A percentile compares a stretch with the other conserved stretches of the same genome.
phyloP scores from a whole-genome alignment of 139 green algal genomes.

The Picochlorum sp. region DNA sequence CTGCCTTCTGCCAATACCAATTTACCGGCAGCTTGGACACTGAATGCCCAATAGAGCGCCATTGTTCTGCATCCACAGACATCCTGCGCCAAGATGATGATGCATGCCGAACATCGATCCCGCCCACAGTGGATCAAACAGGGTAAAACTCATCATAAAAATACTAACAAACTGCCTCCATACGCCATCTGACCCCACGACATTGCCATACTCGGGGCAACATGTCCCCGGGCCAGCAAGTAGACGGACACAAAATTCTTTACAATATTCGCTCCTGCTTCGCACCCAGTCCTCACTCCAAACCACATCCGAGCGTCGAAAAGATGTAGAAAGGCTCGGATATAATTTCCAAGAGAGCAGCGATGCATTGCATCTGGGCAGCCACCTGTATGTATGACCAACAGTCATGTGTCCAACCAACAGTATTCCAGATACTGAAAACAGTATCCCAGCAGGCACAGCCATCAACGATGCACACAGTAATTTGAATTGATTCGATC shows the following conservation, averaged over 20 bases:
- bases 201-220: constrained; percentile 42
- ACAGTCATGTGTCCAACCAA: constrained; percentile 1
- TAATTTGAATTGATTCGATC: neutral
- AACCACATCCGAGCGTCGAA: constrained; percentile 48
- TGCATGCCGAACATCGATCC: neutral
- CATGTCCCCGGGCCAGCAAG: constrained; percentile 25
- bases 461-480: constrained; percentile 23
- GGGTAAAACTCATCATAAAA: constrained; percentile 21
- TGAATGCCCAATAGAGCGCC: constrained; percentile 18
- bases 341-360: constrained; percentile 55
- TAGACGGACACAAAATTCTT: constrained; percentile 41
- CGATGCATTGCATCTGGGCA: constrained; percentile 49
- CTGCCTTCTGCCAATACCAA: constrained; percentile 72
- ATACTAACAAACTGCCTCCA: constrained; percentile 24
- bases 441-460: constrained; percentile 37
- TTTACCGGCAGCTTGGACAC: constrained; percentile 63
- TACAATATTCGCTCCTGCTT: constrained; percentile 41
- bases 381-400: constrained; percentile 32
- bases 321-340: constrained; percentile 72
- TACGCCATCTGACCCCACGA: constrained; percentile 53
- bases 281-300: constrained; percentile 45
- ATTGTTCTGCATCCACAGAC: neutral
- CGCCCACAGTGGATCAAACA: neutral
- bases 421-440: constrained; percentile 26
- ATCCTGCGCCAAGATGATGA: constrained; percentile 1